Evolutionary conservation across 2,329 filamentous ascomycete species (phyloP).

Genomic region (Colletotrichum sp.): DNA sequence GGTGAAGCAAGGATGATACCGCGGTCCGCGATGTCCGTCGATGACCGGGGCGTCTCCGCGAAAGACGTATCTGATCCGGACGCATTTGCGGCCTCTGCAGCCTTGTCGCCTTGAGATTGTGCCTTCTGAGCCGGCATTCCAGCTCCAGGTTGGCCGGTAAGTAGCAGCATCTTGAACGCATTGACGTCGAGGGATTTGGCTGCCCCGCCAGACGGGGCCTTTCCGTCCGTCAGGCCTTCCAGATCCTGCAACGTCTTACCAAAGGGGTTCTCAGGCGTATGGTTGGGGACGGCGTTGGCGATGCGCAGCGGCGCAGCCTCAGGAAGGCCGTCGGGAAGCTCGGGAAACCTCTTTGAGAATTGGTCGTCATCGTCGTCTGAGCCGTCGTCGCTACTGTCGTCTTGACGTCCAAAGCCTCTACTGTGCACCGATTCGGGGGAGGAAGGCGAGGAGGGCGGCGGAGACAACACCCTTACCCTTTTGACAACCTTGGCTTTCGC

Average conservation of each 20-base stretch:
- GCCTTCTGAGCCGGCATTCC: slow-evolving; percentile 26
- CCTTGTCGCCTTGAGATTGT: slow-evolving; percentile 50
- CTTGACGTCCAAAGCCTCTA: slow-evolving; percentile 27
- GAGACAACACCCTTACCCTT: slow-evolving; percentile 71
- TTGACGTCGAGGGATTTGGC: slow-evolving; percentile 71
- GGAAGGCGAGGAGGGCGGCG: slow-evolving; percentile 64
- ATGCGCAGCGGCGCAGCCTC: slow-evolving; percentile 16
- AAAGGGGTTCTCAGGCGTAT: slow-evolving; percentile 57
- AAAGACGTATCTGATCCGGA: background rate
- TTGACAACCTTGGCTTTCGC: slow-evolving; percentile 61
- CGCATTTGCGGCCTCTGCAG: slow-evolving; percentile 50
- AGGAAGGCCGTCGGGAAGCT: slow-evolving; percentile 14
- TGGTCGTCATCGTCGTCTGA: slow-evolving; percentile 30
- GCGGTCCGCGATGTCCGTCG: slow-evolving; percentile 59
- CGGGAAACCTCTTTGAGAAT: slow-evolving; percentile 19
- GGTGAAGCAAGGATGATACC: slow-evolving; percentile 46
- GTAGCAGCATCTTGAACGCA: slow-evolving; percentile 75
- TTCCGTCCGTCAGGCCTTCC: slow-evolving; percentile 40
- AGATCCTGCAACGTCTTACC: slow-evolving; percentile 59
- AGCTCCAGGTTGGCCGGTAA: slow-evolving; percentile 68
- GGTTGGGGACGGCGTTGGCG: slow-evolving; percentile 22
- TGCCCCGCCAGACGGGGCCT: slow-evolving; percentile 28
- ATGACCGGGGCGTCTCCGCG: slow-evolving; percentile 60
- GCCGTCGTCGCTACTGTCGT: slow-evolving; percentile 28
- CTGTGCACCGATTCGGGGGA: slow-evolving; percentile 40